Conservation (phyloP, 345 rosid genomes). For the Sisymbrium altissimum region DNA sequence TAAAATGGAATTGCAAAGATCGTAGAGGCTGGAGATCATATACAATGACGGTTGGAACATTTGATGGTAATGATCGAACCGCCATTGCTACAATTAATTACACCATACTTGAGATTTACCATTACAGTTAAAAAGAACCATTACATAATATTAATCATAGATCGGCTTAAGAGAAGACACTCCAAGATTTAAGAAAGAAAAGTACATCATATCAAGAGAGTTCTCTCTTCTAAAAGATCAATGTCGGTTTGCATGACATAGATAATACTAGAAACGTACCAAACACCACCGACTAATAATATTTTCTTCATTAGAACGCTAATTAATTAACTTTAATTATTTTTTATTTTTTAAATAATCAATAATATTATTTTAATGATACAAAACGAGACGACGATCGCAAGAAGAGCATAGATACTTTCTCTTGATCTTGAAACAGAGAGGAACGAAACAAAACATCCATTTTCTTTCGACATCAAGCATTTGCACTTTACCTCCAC, state of each 20-base stretch:
- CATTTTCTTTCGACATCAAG: conserved; percentile 67
- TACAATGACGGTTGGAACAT: background rate
- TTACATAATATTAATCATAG: background rate
- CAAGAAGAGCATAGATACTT: conserved; percentile 60
- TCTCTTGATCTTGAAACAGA: conserved; percentile 63
- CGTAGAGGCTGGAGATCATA: background rate
- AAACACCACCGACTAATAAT: conserved; percentile 14
- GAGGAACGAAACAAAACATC: conserved; percentile 79
- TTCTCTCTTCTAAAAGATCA: background rate
- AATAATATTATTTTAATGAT: conserved; percentile 3
- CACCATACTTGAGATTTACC: background rate
- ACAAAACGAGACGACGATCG: conserved; percentile 48
- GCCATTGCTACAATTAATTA: background rate
- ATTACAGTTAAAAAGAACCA: background rate
- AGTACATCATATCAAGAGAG: conserved; percentile 7
- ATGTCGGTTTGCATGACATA: conserved; percentile 13
- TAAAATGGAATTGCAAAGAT: background rate
- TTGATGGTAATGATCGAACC: background rate
- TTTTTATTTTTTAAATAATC: background rate
- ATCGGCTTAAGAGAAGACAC: conserved; percentile 12
- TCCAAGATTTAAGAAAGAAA: conserved; percentile 11
- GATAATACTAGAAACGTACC: conserved; percentile 7
- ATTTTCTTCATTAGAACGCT: conserved; percentile 3
- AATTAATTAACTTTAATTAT: background rate
- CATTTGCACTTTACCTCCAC: conserved; percentile 77